Evolutionary conservation across 495 filamentous ascomycete species (phyloP).

Genomic region (Lasiosphaeria miniovina): DNA sequence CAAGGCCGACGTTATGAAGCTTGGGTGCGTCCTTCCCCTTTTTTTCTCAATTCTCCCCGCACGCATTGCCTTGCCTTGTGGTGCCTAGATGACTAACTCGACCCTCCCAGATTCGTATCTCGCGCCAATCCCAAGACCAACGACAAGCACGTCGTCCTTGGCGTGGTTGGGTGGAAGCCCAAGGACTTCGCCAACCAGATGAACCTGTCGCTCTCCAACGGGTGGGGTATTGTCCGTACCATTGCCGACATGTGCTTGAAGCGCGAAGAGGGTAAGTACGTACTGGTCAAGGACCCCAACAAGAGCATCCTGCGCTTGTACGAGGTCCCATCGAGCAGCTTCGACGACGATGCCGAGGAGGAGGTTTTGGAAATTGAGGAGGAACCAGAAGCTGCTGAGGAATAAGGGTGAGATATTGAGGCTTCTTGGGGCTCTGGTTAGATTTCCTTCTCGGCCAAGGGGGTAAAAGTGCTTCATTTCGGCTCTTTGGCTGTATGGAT

Average conservation of each 20-base stretch:
- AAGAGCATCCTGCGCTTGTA: slow-evolving; percentile 90
- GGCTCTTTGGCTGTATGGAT: no score
- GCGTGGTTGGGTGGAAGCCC: slow-evolving; percentile 95
- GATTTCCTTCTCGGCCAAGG: no score
- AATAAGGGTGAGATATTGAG: slow-evolving; percentile 4
- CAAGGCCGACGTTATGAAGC: slow-evolving; percentile 95
- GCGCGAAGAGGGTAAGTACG: slow-evolving; percentile 69
- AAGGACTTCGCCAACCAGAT: slow-evolving; percentile 95
- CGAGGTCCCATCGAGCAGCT: slow-evolving; percentile 80
- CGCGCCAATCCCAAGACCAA: slow-evolving; percentile 85
- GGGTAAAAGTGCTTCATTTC: no score
- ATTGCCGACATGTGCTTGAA: slow-evolving; percentile 86
- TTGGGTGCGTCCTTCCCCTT: slow-evolving; percentile 60
- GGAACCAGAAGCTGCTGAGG: slow-evolving; percentile 33
- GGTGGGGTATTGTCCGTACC: slow-evolving; percentile 98
- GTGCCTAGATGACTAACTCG: slow-evolving; percentile 6
- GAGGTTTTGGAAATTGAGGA: slow-evolving; percentile 25
- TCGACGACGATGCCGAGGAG: slow-evolving; percentile 62
- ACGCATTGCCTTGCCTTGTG: no score
- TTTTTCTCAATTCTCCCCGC: slow-evolving; percentile 11
- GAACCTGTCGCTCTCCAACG: slow-evolving; percentile 93
- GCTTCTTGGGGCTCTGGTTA: no score
- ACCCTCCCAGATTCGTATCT: slow-evolving; percentile 74
- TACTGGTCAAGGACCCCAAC: slow-evolving; percentile 85
- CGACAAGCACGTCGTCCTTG: slow-evolving; percentile 88